phyloP scores from a whole-genome alignment of 2,329 filamentous ascomycete species.

The Xylariaceae sp. region DNA sequence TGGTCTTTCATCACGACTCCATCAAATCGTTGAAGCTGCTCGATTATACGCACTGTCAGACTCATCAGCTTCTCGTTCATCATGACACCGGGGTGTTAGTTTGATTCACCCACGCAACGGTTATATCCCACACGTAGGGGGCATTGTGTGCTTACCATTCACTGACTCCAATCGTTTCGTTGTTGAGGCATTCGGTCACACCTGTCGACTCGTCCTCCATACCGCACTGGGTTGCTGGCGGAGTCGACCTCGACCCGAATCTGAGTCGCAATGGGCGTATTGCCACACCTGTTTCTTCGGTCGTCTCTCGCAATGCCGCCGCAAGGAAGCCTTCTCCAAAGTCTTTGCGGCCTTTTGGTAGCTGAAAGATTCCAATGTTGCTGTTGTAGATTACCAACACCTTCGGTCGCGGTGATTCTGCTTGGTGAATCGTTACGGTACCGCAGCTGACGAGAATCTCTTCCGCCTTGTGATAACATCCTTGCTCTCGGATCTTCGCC shows the following conservation, averaged over 20 bases:
- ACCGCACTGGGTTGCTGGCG: constrained; percentile 17
- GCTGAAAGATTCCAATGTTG: constrained; percentile 38
- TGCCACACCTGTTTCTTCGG: constrained; percentile 43
- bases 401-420: constrained; percentile 20
- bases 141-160: constrained; percentile 24
- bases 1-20: neutral
- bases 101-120: too few relatives aligned
- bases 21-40: neutral
- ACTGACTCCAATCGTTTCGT: constrained; percentile 24
- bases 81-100: too few relatives aligned
- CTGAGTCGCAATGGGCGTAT: constrained; percentile 34
- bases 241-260: constrained; percentile 40
- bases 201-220: constrained; percentile 21
- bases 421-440: constrained; percentile 39
- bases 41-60: constrained; percentile 16
- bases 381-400: constrained; percentile 41
- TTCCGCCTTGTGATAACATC: constrained; percentile 35
- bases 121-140: too few relatives aligned
- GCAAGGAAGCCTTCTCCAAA: constrained; percentile 38
- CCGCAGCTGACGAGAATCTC: constrained; percentile 43
- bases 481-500: constrained; percentile 24
- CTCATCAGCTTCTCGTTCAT: neutral
- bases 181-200: constrained; percentile 22
- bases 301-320: constrained; percentile 42
- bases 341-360: constrained; percentile 46